phyloP scores from a whole-genome alignment of 495 filamentous ascomycete genomes.

The Neurospora sp. region DNA sequence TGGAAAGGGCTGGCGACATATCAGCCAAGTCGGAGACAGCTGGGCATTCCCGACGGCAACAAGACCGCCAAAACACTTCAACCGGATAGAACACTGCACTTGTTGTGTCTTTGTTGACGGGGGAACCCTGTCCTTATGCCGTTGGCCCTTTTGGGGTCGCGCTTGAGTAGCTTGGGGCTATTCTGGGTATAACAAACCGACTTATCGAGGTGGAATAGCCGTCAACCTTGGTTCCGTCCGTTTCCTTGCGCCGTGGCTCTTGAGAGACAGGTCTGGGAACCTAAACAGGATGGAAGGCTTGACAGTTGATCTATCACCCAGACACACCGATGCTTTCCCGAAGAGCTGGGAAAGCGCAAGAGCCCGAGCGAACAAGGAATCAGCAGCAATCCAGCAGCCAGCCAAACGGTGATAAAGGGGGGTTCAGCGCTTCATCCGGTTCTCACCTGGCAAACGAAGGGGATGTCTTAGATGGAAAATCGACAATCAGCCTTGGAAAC shows the following conservation, averaged over 20 bases:
- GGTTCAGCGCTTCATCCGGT: background rate
- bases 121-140: constrained; percentile 17
- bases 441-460: background rate
- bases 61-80: constrained; percentile 6
- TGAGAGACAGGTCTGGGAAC: constrained; percentile 10
- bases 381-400: background rate
- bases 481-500: background rate
- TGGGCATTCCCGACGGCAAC: constrained; percentile 2
- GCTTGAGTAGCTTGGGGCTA: background rate
- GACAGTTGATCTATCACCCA: constrained; percentile 5
- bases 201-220: constrained; percentile 17
- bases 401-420: background rate
- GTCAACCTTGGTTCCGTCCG: constrained; percentile 19
- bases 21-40: background rate
- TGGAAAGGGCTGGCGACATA: background rate
- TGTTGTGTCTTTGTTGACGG: constrained; percentile 4
- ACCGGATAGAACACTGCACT: background rate
- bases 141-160: constrained; percentile 4
- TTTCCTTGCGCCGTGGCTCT: constrained; percentile 10
- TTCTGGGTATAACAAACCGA: constrained; percentile 17
- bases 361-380: background rate
- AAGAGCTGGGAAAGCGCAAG: background rate
- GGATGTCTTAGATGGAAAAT: background rate
- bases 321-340: constrained; percentile 8
- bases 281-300: constrained; percentile 15